Conservation (phyloP, 2,329 filamentous ascomycete genomes). For the Alternaria tenuissima region DNA sequence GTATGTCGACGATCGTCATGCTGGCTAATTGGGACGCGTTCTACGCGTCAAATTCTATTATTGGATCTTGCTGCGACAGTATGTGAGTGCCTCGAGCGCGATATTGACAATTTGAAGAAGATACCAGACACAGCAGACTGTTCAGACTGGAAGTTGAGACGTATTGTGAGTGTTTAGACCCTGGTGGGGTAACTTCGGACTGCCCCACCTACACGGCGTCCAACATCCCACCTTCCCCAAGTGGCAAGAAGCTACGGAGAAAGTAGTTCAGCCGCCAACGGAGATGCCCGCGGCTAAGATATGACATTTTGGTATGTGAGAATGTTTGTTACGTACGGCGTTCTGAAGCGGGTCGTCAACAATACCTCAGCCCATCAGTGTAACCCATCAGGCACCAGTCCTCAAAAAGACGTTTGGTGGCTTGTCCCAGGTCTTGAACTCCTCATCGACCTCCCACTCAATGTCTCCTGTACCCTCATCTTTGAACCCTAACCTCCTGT, state of each 20-base stretch:
- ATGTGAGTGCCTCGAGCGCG: neutral
- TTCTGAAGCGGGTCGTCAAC: neutral
- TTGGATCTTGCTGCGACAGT: neutral
- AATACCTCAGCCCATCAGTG: neutral
- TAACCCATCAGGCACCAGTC: conserved; percentile 31
- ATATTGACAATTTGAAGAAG: neutral
- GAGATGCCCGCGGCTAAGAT: conserved; percentile 23
- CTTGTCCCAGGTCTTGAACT: conserved; percentile 42
- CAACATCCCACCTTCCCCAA: conserved; percentile 46
- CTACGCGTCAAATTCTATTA: neutral
- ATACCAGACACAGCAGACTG: neutral
- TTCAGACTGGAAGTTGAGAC: neutral
- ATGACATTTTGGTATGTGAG: conserved; percentile 5
- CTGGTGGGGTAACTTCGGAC: conserved; percentile 32
- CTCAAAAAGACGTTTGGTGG: conserved; percentile 49
- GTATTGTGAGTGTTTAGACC: conserved; percentile 21
- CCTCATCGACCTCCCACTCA: conserved; percentile 43
- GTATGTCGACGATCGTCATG: conserved; percentile 64
- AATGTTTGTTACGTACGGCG: neutral
- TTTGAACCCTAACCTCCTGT: conserved; percentile 44
- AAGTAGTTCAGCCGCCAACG: conserved; percentile 10
- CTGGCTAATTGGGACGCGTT: conserved; percentile 11
- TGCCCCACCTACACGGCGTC: conserved; percentile 36
- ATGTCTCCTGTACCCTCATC: conserved; percentile 43
- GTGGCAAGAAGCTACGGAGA: conserved; percentile 26